Evolutionary conservation across 1,139 yeast genomes (phyloP).

Genomic region (Sugiyamaella pinicola): DNA sequence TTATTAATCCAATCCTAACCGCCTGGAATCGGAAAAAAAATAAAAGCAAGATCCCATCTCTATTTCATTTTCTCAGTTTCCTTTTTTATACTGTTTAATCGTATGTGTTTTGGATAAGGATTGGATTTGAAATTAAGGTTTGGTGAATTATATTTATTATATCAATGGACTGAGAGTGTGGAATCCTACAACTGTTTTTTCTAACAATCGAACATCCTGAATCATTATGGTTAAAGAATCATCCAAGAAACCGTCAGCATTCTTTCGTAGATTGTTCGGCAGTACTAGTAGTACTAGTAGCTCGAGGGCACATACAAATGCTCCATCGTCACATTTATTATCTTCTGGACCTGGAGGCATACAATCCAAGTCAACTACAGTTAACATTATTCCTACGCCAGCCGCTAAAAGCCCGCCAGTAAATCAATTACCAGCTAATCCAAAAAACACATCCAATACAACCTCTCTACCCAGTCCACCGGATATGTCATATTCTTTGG

Average conservation of each 20-base stretch:
- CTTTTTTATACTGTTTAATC: not conserved
- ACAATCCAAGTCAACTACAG: not conserved
- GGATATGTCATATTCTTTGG: too few relatives aligned
- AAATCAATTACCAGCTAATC: not conserved
- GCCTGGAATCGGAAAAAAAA: not conserved
- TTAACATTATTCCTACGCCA: not conserved
- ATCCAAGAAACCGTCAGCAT: conserved; percentile 15
- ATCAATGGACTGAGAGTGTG: too few relatives aligned
- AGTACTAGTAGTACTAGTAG: not conserved
- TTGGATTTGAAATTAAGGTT: not conserved
- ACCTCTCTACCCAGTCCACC: too few relatives aligned
- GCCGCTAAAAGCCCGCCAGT: not conserved
- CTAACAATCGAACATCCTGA: not conserved
- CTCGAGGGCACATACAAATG: not conserved
- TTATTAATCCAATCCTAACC: not conserved
- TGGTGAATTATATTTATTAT: too few relatives aligned
- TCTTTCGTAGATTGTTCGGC: conserved; percentile 19
- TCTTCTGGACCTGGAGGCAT: not conserved
- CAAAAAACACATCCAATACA: too few relatives aligned
- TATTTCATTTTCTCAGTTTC: not conserved
- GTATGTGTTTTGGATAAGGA: too few relatives aligned
- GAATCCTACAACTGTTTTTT: not conserved
- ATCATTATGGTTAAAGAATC: conserved; percentile 12
- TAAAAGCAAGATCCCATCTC: not conserved
- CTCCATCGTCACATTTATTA: too few relatives aligned